Percentiles rank a stretch among this genome's conserved stretches.
phyloP scores from a whole-genome alignment of 495 filamentous ascomycete species.

The Hypoxylon lienhwacheense region DNA sequence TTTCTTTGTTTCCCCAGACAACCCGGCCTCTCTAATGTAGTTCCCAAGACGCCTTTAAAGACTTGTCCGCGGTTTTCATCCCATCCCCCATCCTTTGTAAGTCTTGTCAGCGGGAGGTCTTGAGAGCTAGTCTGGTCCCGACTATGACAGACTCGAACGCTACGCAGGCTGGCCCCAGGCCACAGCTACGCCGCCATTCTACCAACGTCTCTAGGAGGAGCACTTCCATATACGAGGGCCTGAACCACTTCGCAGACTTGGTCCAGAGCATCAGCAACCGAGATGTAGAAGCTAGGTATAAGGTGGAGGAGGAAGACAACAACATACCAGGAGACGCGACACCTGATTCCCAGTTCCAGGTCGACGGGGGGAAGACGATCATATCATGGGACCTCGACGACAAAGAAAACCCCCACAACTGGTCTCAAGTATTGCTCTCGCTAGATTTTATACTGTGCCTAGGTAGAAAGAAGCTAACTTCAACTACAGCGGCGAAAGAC shows the following conservation, averaged over 20 bases:
- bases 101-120: neutral
- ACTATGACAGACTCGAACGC: slow-evolving; percentile 8
- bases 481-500: slow-evolving; percentile 55
- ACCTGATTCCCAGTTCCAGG: slow-evolving; percentile 16
- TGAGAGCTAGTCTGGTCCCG: neutral
- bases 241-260: slow-evolving; percentile 28
- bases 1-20: neutral
- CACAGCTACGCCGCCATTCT: slow-evolving; percentile 9
- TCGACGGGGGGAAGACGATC: slow-evolving; percentile 41
- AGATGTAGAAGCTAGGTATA: slow-evolving; percentile 42
- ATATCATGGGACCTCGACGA: slow-evolving; percentile 55
- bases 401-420: slow-evolving; percentile 60
- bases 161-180: neutral
- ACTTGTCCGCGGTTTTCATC: too few relatives aligned
- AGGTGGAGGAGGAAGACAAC: slow-evolving; percentile 43
- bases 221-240: slow-evolving; percentile 10
- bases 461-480: slow-evolving; percentile 17
- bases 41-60: neutral
- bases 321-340: slow-evolving; percentile 26
- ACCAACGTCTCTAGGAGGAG: slow-evolving; percentile 15
- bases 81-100: too few relatives aligned
- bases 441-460: too few relatives aligned
- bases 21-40: neutral
- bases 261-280: slow-evolving; percentile 43
- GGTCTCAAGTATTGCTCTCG: too few relatives aligned